Evolutionary conservation across 148 eudicot genomes (phyloP), one percentile per base, ranked within the genome.

Genomic region (Fagopyrum tataricum): DNA sequence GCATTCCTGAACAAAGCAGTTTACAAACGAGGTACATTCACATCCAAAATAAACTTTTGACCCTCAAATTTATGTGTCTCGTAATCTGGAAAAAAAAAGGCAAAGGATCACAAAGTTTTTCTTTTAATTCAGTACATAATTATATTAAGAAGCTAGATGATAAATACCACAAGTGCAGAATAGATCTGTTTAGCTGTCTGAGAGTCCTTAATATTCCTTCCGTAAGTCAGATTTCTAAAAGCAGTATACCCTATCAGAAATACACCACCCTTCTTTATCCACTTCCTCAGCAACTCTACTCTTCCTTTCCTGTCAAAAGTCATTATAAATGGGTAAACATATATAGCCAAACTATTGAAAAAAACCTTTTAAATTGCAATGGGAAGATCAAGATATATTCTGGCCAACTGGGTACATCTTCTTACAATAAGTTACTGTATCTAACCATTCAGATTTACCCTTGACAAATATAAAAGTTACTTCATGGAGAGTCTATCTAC

Each of bases 231-330:
- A 78, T 87, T 90, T 67, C 98, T 83, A 78, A 91, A 95, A 73
- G 97, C 76, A 72, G 82, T 41, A 79, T 95, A 95, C 37, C 98
- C 96, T 74, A 95, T 91, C 76, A 95, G 77, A 78, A 95, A 90
- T 11, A 95, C 85, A 40, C 98, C 98, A 47, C 98, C 98, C 76
- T 95, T 95, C 41, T 70, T 78, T 81, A 90, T 91, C 98, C 98
- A 95, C 81, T 95, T 95, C 13, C 66, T 77, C 18, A 95, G 87
- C 84, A 91, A 77, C 40, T 87, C 88, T 56, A 82, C 84, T 84
- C 96, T 88, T 79, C 87, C 81, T 72, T 95, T 93, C 84, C 98
- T 95, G 83, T 70, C 43, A 44, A 80, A 53, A 73, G 31, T 18
- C 76, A 15, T 47, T 44, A 17, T n/a, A 70, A 31, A 31, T 21